These are phyloP conservation scores for Xylariaceae sp. DNA, from an alignment of 2,329 filamentous ascomycete genomes.

Conservation along the genomic window DNA sequence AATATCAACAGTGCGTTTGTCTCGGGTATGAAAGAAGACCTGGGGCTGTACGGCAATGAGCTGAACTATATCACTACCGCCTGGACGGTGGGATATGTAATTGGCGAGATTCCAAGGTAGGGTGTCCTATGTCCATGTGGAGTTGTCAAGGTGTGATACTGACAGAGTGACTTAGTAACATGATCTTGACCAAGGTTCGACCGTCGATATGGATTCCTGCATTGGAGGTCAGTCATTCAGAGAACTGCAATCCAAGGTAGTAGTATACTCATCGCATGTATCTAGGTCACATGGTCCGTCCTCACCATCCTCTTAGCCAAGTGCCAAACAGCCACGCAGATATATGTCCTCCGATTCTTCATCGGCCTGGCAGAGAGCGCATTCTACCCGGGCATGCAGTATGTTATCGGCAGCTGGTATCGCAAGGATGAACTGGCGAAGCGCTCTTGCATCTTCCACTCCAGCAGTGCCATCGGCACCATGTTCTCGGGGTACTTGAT, in stretches of 20 bases:
- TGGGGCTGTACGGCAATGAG: conserved; percentile 37
- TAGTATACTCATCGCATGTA: neutral
- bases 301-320: conserved; percentile 31
- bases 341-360: conserved; percentile 34
- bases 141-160: too few species aligned
- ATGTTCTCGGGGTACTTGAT: conserved; percentile 50
- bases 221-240: conserved; percentile 22
- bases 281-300: conserved; percentile 27
- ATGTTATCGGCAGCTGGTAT: conserved; percentile 35
- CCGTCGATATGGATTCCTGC: conserved; percentile 35
- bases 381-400: conserved; percentile 31
- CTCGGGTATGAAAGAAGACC: conserved; percentile 41
- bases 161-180: conserved; percentile 28
- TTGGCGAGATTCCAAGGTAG: conserved; percentile 30
- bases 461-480: conserved; percentile 25
- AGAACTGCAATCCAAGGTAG: neutral
- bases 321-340: conserved; percentile 29
- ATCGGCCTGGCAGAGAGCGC: conserved; percentile 30
- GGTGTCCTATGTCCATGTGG: too few species aligned
- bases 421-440: conserved; percentile 40
- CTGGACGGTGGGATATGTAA: conserved; percentile 29
- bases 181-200: conserved; percentile 31
- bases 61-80: conserved; percentile 30
- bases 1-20: conserved; percentile 41
- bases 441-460: conserved; percentile 36